These are phyloP conservation scores for Centaurea solstitialis DNA, from an alignment of 129 eudicot genomes.

Conservation along the genomic window DNA sequence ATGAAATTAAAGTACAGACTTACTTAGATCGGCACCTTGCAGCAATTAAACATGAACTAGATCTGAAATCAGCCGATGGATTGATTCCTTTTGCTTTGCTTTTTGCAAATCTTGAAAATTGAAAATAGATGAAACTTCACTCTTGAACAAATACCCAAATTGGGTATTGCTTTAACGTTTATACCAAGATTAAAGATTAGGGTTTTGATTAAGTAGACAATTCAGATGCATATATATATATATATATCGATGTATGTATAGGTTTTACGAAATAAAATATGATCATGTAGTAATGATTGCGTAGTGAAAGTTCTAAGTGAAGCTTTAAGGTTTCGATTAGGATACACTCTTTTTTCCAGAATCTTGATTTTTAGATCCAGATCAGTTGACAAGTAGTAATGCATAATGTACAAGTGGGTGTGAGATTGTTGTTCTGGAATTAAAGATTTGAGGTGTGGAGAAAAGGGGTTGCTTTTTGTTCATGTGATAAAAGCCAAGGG, in stretches of 20 bases:
- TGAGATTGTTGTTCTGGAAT: neutral
- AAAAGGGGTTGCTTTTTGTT: conserved; percentile 25
- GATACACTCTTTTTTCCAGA: conserved; percentile 5
- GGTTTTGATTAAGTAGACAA: neutral
- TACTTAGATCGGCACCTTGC: conserved; percentile 46
- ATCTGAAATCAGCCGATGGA: conserved; percentile 39
- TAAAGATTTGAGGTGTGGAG: conserved; percentile 11
- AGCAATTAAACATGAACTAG: conserved; percentile 33
- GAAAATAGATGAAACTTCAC: neutral
- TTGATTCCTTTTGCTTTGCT: conserved; percentile 33
- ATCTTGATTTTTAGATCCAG: neutral
- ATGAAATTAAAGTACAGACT: conserved; percentile 37
- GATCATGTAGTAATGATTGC: conserved; percentile 45
- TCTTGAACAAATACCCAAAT: neutral
- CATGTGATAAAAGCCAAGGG: conserved; percentile 33
- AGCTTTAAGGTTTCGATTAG: conserved; percentile 31
- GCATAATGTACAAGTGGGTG: neutral
- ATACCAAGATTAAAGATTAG: neutral
- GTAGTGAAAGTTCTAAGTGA: conserved; percentile 45
- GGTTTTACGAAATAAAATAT: conserved; percentile 26
- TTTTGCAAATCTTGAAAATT: conserved; percentile 30
- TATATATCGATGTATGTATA: conserved; percentile 9
- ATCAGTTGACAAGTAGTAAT: neutral
- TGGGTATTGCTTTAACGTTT: conserved; percentile 19
- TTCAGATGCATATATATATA: no score